These are phyloP conservation scores for Myxozyma udenii DNA, from an alignment of 805 yeast species.

Conservation along the genomic window DNA sequence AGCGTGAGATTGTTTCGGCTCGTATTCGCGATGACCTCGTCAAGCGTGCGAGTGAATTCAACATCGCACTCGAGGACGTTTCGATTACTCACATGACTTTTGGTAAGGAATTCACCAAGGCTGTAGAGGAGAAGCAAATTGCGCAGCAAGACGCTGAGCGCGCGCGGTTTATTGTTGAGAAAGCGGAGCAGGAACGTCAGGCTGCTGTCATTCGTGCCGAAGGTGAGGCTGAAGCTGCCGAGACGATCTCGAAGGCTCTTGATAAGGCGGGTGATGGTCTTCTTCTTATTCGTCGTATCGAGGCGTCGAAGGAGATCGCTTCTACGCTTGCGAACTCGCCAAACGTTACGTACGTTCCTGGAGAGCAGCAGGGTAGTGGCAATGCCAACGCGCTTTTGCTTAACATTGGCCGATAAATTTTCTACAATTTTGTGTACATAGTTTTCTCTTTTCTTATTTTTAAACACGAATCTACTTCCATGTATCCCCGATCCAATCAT, in stretches of 20 bases:
- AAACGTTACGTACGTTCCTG: conserved; percentile 85
- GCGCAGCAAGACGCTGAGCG: conserved; percentile 99
- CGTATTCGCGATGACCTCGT: conserved; percentile 83
- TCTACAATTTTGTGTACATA: not conserved
- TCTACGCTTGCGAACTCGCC: conserved; percentile 75
- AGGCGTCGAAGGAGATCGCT: conserved; percentile 95
- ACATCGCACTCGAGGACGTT: conserved; percentile 90
- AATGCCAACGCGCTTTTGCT: conserved; percentile 36
- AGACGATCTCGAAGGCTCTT: conserved; percentile 85
- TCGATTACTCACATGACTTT: conserved; percentile 97
- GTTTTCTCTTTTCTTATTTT: not conserved
- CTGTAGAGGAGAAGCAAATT: conserved; percentile 97
- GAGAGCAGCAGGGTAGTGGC: conserved; percentile 17
- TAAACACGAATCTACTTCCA: not conserved
- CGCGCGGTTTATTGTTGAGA: conserved; percentile 87
- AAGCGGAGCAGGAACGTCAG: conserved; percentile 95
- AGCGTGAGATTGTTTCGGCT: conserved; percentile 90
- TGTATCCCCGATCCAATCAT: too few species aligned
- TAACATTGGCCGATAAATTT: conserved; percentile 37
- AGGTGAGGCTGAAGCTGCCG: conserved; percentile 99
- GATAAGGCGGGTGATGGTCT: conserved; percentile 95
- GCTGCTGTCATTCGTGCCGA: conserved; percentile 95
- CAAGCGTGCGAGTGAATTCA: conserved; percentile 79
- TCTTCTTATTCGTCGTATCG: conserved; percentile 87
- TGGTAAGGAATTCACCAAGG: conserved; percentile 94